phyloP scores from a whole-genome alignment of 108 stramenopile species.

The Epipyxis sp. region DNA sequence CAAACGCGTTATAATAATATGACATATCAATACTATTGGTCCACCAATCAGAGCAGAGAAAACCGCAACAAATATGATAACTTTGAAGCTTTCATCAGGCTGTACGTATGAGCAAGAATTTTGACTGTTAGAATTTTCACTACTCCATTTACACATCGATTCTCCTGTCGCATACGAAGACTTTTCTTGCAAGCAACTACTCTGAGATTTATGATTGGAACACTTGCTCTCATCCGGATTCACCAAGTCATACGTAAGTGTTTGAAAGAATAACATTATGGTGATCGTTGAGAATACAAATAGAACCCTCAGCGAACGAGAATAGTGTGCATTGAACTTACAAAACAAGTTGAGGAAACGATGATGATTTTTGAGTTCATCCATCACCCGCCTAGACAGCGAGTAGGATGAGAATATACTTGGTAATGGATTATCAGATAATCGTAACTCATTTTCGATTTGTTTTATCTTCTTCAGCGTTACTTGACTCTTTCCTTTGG shows the following conservation, averaged over 20 bases:
- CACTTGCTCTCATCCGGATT: conserved; percentile 6
- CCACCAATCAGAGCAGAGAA: conserved; percentile 24
- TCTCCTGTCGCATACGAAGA: neutral
- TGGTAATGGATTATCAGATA: too few relatives aligned
- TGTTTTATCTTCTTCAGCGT: too few relatives aligned
- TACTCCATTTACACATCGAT: neutral
- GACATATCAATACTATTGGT: neutral
- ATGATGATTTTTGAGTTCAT: too few relatives aligned
- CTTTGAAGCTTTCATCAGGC: neutral
- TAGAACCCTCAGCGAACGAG: conserved; percentile 5
- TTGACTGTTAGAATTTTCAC: neutral
- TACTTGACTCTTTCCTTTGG: too few relatives aligned
- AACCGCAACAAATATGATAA: conserved; percentile 17
- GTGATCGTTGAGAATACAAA: neutral
- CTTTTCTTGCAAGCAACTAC: neutral
- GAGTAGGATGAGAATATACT: too few relatives aligned
- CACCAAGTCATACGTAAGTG: conserved; percentile 24
- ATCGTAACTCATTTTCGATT: too few relatives aligned
- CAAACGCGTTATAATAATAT: neutral
- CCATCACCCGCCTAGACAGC: too few relatives aligned
- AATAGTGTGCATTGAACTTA: too few relatives aligned
- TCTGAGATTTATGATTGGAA: neutral
- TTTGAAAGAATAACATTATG: conserved; percentile 29
- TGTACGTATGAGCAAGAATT: neutral
- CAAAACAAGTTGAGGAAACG: too few relatives aligned